Evolutionary conservation across 1,284 basidiomycete species (phyloP).

Genomic region (Ceratobasidium papillatum): DNA sequence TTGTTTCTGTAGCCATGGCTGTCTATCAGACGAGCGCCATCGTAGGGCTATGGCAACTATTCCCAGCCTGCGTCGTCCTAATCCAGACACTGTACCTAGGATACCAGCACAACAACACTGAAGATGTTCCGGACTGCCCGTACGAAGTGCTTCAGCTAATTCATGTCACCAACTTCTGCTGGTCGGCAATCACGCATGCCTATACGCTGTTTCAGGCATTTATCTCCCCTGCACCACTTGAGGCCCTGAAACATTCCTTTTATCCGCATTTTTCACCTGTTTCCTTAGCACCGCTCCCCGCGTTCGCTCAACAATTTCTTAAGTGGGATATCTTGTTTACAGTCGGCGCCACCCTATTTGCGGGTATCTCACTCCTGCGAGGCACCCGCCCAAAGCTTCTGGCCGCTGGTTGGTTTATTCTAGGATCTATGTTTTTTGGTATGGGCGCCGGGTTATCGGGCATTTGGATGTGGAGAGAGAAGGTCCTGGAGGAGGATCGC

Average conservation of each 20-base stretch:
- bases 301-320: slow-evolving; percentile 13
- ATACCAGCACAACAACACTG: slow-evolving; percentile 2
- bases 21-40: slow-evolving; percentile 22
- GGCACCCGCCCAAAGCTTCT: slow-evolving; percentile 15
- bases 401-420: slow-evolving; percentile 17
- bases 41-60: slow-evolving; percentile 16
- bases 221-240: slow-evolving; percentile 8
- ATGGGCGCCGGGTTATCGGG: slow-evolving; percentile 24
- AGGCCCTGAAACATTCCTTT: slow-evolving; percentile 20
- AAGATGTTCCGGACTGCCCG: slow-evolving; percentile 16
- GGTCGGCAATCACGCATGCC: slow-evolving; percentile 26
- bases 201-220: slow-evolving; percentile 25
- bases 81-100: slow-evolving; percentile 19
- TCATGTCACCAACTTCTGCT: slow-evolving; percentile 35
- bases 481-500: slow-evolving; percentile 32
- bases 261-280: slow-evolving; percentile 18
- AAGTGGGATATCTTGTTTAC: slow-evolving; percentile 31
- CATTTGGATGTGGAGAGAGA: slow-evolving; percentile 39
- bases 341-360: slow-evolving; percentile 11
- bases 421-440: slow-evolving; percentile 24
- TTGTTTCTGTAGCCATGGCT: slow-evolving; percentile 4
- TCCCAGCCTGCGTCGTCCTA: slow-evolving; percentile 8
- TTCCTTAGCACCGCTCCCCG: background rate
- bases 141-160: slow-evolving; percentile 33
- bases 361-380: slow-evolving; percentile 16